A percentile compares a stretch with the other conserved stretches of the same genome.
Conservation (phyloP, 1,139 yeast genomes). For the Komagataea norvegica region DNA sequence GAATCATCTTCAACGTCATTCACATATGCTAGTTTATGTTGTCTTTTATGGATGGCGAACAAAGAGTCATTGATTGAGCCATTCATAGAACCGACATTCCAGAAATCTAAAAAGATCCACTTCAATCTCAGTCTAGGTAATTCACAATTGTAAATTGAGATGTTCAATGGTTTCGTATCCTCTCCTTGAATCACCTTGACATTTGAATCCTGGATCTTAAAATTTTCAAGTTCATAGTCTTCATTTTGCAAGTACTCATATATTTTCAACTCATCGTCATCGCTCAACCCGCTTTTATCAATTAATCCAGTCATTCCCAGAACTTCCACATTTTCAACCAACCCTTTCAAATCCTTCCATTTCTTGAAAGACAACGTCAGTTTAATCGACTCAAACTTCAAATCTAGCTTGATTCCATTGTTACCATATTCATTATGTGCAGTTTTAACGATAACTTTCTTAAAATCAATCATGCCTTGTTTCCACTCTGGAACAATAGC, state of each 20-base stretch:
- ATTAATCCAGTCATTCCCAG: slow-evolving; percentile 57
- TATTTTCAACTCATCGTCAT: slow-evolving; percentile 37
- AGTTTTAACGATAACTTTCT: slow-evolving; percentile 42
- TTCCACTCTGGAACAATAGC: slow-evolving; percentile 42
- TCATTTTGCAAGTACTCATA: slow-evolving; percentile 27
- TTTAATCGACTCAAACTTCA: slow-evolving; percentile 50
- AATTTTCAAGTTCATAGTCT: slow-evolving; percentile 45
- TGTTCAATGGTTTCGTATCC: slow-evolving; percentile 38
- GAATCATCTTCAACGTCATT: slow-evolving; percentile 34
- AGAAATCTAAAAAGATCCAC: slow-evolving; percentile 57
- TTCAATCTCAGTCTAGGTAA: slow-evolving; percentile 55
- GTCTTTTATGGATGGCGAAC: slow-evolving; percentile 67
- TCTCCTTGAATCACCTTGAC: slow-evolving; percentile 38
- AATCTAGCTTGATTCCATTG: slow-evolving; percentile 28
- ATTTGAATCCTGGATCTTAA: slow-evolving; percentile 53
- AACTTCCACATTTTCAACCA: slow-evolving; percentile 57
- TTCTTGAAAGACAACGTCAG: slow-evolving; percentile 58
- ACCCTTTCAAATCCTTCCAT: slow-evolving; percentile 67
- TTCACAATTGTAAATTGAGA: slow-evolving; percentile 62
- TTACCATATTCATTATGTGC: slow-evolving; percentile 26
- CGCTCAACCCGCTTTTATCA: slow-evolving; percentile 37
- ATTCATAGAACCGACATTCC: slow-evolving; percentile 64
- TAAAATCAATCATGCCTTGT: slow-evolving; percentile 57
- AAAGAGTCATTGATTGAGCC: slow-evolving; percentile 72
- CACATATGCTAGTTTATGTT: slow-evolving; percentile 40